Evolutionary conservation across 768 basidiomycete species (phyloP), one percentile per base, ranked within the genome.

Genomic region (Sporobolomyces phaffii): DNA sequence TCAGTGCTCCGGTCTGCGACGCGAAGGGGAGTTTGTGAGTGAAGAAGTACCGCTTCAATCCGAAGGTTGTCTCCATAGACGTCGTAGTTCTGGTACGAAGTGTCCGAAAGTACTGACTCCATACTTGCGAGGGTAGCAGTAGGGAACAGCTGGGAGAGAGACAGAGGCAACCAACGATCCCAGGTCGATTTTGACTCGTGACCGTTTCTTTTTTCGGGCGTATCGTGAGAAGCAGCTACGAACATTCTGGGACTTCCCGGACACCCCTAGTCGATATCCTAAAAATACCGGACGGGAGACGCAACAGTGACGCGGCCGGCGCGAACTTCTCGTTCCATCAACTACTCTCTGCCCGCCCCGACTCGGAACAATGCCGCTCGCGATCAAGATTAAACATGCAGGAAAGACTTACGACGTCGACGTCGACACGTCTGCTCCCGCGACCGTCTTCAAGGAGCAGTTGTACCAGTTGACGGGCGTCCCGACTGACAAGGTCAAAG

Each of bases 401-500:
- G 92, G 91, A 62, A 91, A 91, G 80, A 79, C 82, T 0, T 81
- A 87, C 78, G 81, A 85, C 69, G 76, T 96, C 44, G 77, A 82
- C 51, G 85, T 96, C 50, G 86, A 96, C 78, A 79, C 83, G 6
- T 83, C 88, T 2, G 84, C 87, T 4, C 75, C 80, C 18, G 84
- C 87, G 3, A 74, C 80, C 20, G 83, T 79, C 18, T 93, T 98
- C 83, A 97, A 96, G 77, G 84, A 90, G 68, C 81, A 84, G 7
- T 81, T 98, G 38, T 89, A 88, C 74, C 83, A 86, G 47, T 80
- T 82, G 50, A 97, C 92, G 0, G 91, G 91, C 11, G 87, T 98
- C 4, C 91, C 90, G 5, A 78, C 84, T 40, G 91, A 94, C 75
- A 83, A 92, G 52, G 93, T 96, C 90, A 99, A 98, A 80, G 87